Evolutionary conservation across 768 basidiomycete genomes (phyloP).

Genomic region (button mushroom (Agaricus bisporus)): DNA sequence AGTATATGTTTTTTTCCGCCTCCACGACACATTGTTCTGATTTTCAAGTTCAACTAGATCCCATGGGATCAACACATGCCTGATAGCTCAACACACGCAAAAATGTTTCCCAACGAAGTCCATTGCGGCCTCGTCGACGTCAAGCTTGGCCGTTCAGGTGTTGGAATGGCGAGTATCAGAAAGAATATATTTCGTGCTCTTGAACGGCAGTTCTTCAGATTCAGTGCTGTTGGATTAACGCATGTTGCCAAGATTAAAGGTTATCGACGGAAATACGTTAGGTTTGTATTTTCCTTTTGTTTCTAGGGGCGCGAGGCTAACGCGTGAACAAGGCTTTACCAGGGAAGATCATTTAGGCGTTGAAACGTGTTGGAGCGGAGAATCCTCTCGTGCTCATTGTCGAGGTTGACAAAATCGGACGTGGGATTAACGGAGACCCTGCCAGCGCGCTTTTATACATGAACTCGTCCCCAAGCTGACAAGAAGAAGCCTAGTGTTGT

Average conservation of each 20-base stretch:
- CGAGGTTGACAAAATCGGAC: slow-evolving; percentile 93
- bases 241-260: slow-evolving; percentile 99
- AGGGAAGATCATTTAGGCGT: slow-evolving; percentile 91
- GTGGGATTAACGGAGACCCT: slow-evolving; percentile 89
- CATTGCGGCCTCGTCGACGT: slow-evolving; percentile 91
- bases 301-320: not conserved
- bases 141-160: slow-evolving; percentile 95
- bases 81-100: slow-evolving; percentile 84
- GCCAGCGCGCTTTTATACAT: slow-evolving; percentile 80
- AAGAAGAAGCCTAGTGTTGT: not conserved
- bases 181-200: slow-evolving; percentile 92
- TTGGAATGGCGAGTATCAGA: slow-evolving; percentile 95
- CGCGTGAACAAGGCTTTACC: slow-evolving; percentile 61
- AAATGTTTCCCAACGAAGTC: slow-evolving; percentile 81
- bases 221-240: slow-evolving; percentile 93
- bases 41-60: slow-evolving; percentile 34
- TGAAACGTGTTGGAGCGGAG: slow-evolving; percentile 90
- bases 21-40: not conserved
- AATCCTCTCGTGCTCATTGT: slow-evolving; percentile 93
- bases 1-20: slow-evolving; percentile 27
- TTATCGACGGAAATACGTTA: slow-evolving; percentile 94
- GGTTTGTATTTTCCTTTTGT: slow-evolving; percentile 38
- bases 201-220: slow-evolving; percentile 89
- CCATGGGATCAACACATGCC: slow-evolving; percentile 95
- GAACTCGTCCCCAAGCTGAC: not conserved